Conservation (phyloP, 345 rosid species). For the Camelina neglecta region DNA sequence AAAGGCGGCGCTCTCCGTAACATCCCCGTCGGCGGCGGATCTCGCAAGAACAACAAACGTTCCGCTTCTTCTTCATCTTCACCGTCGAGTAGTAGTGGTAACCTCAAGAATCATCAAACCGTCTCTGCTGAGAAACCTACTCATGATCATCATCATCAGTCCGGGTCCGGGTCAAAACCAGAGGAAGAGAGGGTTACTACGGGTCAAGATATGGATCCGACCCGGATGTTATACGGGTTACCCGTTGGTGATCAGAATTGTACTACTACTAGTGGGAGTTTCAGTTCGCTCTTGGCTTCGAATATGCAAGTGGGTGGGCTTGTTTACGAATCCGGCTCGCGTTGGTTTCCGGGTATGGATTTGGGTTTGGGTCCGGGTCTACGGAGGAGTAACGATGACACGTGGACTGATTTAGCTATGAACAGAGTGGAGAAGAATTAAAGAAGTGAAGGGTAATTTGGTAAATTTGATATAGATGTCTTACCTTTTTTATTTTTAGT, state of each 20-base stretch:
- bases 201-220: constrained; percentile 46
- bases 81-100: constrained; percentile 7
- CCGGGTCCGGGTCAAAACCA: constrained; percentile 17
- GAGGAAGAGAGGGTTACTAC: constrained; percentile 26
- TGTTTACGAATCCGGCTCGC: constrained; percentile 50
- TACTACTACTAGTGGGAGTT: constrained; percentile 53
- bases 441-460: constrained; percentile 19
- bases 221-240: constrained; percentile 53
- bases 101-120: constrained; percentile 43
- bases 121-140: constrained; percentile 36
- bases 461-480: background rate
- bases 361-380: constrained; percentile 43
- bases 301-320: constrained; percentile 52
- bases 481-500: background rate
- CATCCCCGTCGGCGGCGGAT: constrained; percentile 91
- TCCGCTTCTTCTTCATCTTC: constrained; percentile 20
- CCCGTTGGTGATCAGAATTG: constrained; percentile 36
- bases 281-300: constrained; percentile 61
- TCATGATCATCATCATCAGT: constrained; percentile 19
- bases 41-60: constrained; percentile 70
- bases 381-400: constrained; percentile 37
- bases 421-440: constrained; percentile 34
- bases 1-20: constrained; percentile 92
- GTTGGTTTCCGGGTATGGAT: constrained; percentile 46
- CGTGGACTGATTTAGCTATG: constrained; percentile 78